Percentiles rank a stretch among this genome's conserved stretches.
These are phyloP conservation scores for Apiotrichum akiyoshidainum DNA, from an alignment of 1,284 basidiomycete genomes.

Conservation along the genomic window DNA sequence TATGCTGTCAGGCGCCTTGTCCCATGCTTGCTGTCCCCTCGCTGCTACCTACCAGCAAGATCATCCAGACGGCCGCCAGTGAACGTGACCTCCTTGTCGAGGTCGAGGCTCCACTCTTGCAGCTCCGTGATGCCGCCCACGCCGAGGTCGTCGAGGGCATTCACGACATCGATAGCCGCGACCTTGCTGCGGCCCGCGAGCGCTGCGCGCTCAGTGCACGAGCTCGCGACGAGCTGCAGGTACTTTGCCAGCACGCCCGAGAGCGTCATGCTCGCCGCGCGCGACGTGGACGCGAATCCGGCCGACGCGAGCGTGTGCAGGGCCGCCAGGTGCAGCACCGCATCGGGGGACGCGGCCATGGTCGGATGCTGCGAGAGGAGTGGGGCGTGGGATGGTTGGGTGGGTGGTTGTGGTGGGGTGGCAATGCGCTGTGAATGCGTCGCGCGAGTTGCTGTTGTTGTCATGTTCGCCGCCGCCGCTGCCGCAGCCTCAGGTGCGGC, in stretches of 20 bases:
- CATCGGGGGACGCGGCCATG: conserved; percentile 38
- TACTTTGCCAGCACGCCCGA: conserved; percentile 37
- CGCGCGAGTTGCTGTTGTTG: too few species aligned
- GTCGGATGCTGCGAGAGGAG: neutral
- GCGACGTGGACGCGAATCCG: conserved; percentile 45
- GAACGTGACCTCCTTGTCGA: conserved; percentile 28
- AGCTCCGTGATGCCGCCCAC: conserved; percentile 36
- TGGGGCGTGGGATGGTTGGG: neutral
- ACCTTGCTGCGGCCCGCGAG: conserved; percentile 43
- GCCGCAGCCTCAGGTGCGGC: too few species aligned
- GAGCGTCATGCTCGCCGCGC: conserved; percentile 41
- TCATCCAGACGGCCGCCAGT: conserved; percentile 26
- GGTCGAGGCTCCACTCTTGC: conserved; percentile 34
- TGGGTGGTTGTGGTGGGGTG: neutral
- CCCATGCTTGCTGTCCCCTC: too few species aligned
- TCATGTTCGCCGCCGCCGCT: too few species aligned
- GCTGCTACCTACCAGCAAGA: conserved; percentile 12
- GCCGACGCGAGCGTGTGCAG: conserved; percentile 41
- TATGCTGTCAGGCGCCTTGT: neutral
- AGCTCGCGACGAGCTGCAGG: conserved; percentile 34
- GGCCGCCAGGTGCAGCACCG: conserved; percentile 43
- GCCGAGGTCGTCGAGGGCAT: conserved; percentile 39
- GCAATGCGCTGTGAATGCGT: neutral
- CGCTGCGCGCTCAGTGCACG: conserved; percentile 38
- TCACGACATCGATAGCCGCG: conserved; percentile 39